Evolutionary conservation across 139 green algal genomes (phyloP).

Genomic region (Chlamydomonas eustigma): DNA sequence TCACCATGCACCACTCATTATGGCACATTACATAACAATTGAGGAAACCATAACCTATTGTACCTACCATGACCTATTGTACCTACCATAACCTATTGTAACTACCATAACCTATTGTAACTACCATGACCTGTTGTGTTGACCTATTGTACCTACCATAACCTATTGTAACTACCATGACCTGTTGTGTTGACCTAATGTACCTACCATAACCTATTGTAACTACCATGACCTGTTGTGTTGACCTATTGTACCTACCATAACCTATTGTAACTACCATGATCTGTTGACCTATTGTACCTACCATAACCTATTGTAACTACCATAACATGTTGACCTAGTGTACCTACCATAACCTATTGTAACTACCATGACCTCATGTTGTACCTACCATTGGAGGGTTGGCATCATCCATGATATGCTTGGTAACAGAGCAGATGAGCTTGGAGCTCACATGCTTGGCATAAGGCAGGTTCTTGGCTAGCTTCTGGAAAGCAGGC

Average conservation of each 20-base stretch:
- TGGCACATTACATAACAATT: no score
- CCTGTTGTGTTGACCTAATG: no score
- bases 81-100: no score
- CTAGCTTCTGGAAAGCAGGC: constrained; percentile 68
- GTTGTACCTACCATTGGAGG: constrained; percentile 67
- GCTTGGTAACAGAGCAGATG: constrained; percentile 75
- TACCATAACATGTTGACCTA: neutral
- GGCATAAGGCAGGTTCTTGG: constrained; percentile 69
- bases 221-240: neutral
- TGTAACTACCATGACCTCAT: neutral
- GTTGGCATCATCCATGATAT: constrained; percentile 90
- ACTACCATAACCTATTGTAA: no score
- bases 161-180: no score
- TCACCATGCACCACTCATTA: no score
- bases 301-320: neutral
- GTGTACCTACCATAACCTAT: neutral
- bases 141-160: no score
- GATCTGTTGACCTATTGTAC: neutral
- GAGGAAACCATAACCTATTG: no score
- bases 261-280: neutral
- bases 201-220: neutral
- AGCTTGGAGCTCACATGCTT: constrained; percentile 87
- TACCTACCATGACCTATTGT: no score
- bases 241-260: neutral
- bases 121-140: no score